Conservation (phyloP, 306 rosid species). For the Dryas alaskensis region DNA sequence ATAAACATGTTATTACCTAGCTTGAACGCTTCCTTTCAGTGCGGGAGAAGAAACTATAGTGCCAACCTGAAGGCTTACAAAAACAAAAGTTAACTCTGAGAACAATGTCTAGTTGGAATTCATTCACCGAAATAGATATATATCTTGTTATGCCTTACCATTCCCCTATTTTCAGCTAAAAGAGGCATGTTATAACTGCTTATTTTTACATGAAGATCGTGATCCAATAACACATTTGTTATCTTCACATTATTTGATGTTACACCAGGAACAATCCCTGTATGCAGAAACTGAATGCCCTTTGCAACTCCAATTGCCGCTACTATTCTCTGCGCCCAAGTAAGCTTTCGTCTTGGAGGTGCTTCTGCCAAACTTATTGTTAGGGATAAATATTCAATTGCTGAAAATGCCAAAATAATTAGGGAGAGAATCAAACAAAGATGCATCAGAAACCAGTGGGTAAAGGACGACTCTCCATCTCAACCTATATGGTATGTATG, state of each 20-base stretch:
- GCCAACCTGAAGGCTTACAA: slow-evolving; percentile 43
- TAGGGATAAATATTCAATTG: slow-evolving; percentile 4
- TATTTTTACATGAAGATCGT: slow-evolving; percentile 68
- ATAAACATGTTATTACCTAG: slow-evolving; percentile 39
- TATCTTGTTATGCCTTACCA: slow-evolving; percentile 41
- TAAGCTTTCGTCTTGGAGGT: slow-evolving; percentile 52
- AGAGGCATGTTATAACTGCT: slow-evolving; percentile 69
- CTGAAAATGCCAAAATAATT: background rate
- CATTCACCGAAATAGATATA: background rate
- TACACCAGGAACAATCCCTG: slow-evolving; percentile 89
- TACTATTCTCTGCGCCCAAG: slow-evolving; percentile 80
- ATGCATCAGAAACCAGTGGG: background rate
- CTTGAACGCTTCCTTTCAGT: slow-evolving; percentile 56
- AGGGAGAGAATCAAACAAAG: background rate
- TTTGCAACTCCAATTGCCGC: slow-evolving; percentile 81
- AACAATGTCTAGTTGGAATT: slow-evolving; percentile 3
- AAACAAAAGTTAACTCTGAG: slow-evolving; percentile 13
- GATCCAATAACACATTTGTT: slow-evolving; percentile 73
- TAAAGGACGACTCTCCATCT: background rate
- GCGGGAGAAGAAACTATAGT: slow-evolving; percentile 42
- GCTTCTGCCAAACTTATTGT: slow-evolving; percentile 44
- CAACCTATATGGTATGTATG: background rate
- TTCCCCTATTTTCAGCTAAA: slow-evolving; percentile 48
- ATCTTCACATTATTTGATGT: slow-evolving; percentile 76
- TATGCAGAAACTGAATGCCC: slow-evolving; percentile 91